Percentiles rank a stretch among this genome's conserved stretches.
These are phyloP conservation scores for Brassica carinata DNA, from an alignment of 345 rosid genomes.

Conservation along the genomic window DNA sequence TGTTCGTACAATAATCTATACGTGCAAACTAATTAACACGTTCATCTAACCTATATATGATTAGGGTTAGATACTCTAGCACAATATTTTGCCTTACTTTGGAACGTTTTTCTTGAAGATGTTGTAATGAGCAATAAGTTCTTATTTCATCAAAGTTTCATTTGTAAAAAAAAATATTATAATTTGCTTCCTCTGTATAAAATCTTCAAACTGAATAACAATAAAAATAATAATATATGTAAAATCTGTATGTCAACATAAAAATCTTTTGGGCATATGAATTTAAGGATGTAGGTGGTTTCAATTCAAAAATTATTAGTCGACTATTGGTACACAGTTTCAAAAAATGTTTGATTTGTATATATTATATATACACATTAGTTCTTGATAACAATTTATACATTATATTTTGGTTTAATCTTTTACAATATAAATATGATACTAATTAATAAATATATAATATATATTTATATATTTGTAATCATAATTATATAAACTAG, in stretches of 20 bases:
- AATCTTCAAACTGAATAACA: too few relatives aligned
- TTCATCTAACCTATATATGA: neutral
- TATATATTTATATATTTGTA: neutral
- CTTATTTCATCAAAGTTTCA: neutral
- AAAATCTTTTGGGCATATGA: too few relatives aligned
- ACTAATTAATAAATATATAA: too few relatives aligned
- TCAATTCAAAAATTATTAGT: neutral
- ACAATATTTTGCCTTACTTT: neutral
- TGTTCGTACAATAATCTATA: too few relatives aligned
- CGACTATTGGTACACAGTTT: neutral
- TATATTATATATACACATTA: too few relatives aligned
- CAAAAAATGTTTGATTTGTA: neutral
- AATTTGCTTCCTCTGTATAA: too few relatives aligned
- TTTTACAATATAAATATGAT: too few relatives aligned
- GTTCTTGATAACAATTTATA: neutral
- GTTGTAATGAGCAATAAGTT: neutral
- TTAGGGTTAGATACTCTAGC: neutral
- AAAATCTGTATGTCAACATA: too few relatives aligned
- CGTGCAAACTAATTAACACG: neutral
- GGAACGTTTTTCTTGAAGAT: neutral
- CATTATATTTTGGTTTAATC: neutral
- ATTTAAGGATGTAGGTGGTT: neutral
- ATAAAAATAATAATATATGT: too few relatives aligned
- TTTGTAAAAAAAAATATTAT: too few relatives aligned
- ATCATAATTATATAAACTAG: too few relatives aligned